Evolutionary conservation across 2,329 filamentous ascomycete species (phyloP).

Genomic region (Pseudogymnoascus sp.): DNA sequence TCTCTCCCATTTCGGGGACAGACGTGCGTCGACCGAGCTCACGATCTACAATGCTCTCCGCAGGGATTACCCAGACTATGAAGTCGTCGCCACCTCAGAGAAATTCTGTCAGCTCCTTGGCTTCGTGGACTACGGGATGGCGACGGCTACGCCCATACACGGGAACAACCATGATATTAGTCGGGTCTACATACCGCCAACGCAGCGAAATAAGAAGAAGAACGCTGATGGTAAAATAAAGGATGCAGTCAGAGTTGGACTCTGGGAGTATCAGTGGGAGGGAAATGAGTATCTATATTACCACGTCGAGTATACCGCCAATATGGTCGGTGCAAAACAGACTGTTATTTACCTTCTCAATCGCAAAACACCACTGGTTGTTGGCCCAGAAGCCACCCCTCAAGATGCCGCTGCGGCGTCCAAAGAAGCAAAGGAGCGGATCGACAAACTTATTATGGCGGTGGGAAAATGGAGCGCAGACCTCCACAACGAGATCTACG

Average conservation of each 20-base stretch:
- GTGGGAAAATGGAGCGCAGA: slow-evolving; percentile 46
- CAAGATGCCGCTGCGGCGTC: neutral
- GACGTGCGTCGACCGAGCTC: neutral
- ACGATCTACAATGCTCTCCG: neutral
- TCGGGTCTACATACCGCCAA: neutral
- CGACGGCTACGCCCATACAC: neutral
- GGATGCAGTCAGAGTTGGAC: neutral
- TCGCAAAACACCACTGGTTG: neutral
- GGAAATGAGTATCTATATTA: neutral
- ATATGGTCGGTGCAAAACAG: neutral
- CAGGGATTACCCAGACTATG: neutral
- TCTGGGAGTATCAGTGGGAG: neutral
- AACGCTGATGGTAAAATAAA: neutral
- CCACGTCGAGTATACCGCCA: neutral
- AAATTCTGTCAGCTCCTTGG: neutral
- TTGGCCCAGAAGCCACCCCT: neutral
- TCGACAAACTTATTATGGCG: slow-evolving; percentile 46
- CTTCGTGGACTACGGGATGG: neutral
- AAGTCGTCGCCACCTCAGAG: neutral
- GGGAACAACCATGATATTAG: neutral
- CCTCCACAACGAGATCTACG: slow-evolving; percentile 56
- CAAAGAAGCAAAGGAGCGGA: slow-evolving; percentile 18
- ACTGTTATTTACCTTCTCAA: neutral
- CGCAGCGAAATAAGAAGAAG: neutral
- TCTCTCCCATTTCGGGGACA: neutral